Evolutionary conservation across 2,329 filamentous ascomycete species (phyloP).

Genomic region (Ophiostoma pallidulum): DNA sequence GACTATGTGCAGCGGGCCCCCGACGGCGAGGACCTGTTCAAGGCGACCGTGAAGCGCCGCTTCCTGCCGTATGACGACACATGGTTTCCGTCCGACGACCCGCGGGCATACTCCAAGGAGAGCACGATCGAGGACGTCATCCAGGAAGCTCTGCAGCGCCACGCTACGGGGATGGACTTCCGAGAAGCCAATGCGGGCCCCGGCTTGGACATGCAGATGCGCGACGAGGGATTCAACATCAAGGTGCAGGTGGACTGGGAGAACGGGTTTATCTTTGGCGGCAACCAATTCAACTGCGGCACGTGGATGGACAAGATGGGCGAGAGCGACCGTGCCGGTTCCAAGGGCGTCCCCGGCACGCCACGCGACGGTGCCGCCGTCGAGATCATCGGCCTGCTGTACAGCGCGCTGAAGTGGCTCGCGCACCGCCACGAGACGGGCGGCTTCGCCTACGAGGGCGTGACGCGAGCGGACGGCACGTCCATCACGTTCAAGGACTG

Average conservation of each 20-base stretch:
- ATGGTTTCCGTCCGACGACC: slow-evolving; percentile 76
- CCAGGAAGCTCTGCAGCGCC: slow-evolving; percentile 85
- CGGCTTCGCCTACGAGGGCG: slow-evolving; percentile 62
- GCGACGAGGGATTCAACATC: slow-evolving; percentile 81
- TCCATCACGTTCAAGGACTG: slow-evolving; percentile 65
- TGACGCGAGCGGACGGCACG: slow-evolving; percentile 53
- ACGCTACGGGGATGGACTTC: slow-evolving; percentile 85
- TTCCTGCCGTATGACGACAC: slow-evolving; percentile 95
- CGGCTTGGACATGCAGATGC: slow-evolving; percentile 86
- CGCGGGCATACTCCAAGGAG: slow-evolving; percentile 73
- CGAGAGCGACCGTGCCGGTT: slow-evolving; percentile 84
- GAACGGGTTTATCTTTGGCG: slow-evolving; percentile 85
- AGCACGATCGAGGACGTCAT: slow-evolving; percentile 83
- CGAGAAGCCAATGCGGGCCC: slow-evolving; percentile 90
- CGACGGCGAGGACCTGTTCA: slow-evolving; percentile 61
- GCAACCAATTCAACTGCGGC: slow-evolving; percentile 89
- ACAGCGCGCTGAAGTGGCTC: slow-evolving; percentile 81
- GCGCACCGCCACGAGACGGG: slow-evolving; percentile 56
- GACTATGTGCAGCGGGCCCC: slow-evolving; percentile 81
- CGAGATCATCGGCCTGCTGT: slow-evolving; percentile 88
- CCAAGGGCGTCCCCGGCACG: slow-evolving; percentile 91
- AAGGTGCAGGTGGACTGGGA: slow-evolving; percentile 86
- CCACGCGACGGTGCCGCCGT: slow-evolving; percentile 91
- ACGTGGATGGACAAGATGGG: slow-evolving; percentile 99
- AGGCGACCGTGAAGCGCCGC: slow-evolving; percentile 68